Conservation (phyloP, 371 early-diverging fungal species). For the Lichtheimia corymbifera region DNA sequence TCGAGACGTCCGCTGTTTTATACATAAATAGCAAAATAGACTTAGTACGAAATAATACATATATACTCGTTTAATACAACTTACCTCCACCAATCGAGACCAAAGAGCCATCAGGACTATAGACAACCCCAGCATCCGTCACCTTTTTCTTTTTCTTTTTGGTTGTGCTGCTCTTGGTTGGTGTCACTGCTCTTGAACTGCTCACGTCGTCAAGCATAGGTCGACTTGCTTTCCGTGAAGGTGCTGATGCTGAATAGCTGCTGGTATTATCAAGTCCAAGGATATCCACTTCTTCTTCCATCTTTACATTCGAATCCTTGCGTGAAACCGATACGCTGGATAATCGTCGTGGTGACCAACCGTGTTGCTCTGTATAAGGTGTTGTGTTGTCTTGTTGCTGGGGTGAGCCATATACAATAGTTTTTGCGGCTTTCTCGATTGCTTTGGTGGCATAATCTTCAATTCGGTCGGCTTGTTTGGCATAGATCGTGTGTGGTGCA, state of each 20-base stretch:
- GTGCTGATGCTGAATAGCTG: conserved; percentile 6
- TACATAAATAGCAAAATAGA: no score
- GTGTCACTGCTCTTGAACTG: conserved; percentile 32
- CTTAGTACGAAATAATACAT: no score
- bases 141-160: conserved; percentile 55
- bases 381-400: conserved; percentile 6
- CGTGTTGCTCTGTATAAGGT: conserved; percentile 10
- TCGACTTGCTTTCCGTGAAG: conserved; percentile 30
- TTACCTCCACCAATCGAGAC: conserved; percentile 43
- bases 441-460: conserved; percentile 56
- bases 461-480: conserved; percentile 69
- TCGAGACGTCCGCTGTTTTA: not conserved
- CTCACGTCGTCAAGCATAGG: conserved; percentile 28
- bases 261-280: conserved; percentile 39
- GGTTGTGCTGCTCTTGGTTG: conserved; percentile 13
- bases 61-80: not conserved
- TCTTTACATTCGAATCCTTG: conserved; percentile 23
- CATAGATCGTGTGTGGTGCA: conserved; percentile 70
- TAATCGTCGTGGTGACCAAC: not conserved
- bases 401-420: conserved; percentile 43
- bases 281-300: conserved; percentile 57
- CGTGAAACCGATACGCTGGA: conserved; percentile 9
- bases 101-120: conserved; percentile 49
- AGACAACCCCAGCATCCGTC: conserved; percentile 42
- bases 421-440: conserved; percentile 61